These are phyloP conservation scores for Handroanthus guayacan DNA, from an alignment of 257 asterid species.

Conservation along the genomic window DNA sequence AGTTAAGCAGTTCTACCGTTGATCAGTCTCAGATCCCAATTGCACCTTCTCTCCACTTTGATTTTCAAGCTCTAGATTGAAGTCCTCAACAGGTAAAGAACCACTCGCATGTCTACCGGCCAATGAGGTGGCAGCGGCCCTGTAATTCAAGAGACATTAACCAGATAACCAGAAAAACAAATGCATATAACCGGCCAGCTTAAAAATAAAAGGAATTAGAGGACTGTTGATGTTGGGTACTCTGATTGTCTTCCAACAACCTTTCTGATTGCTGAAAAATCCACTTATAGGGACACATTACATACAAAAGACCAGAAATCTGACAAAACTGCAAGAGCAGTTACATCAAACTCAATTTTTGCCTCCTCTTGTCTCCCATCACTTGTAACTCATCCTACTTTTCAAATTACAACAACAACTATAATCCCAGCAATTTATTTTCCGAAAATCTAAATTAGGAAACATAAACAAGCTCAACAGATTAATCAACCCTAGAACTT, in stretches of 20 bases:
- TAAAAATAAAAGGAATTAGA: not conserved
- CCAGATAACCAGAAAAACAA: conserved; percentile 5
- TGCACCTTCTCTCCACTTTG: conserved; percentile 89
- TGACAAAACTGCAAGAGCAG: conserved; percentile 16
- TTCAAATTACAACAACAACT: not conserved
- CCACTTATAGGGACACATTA: conserved; percentile 7
- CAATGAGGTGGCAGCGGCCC: conserved; percentile 82
- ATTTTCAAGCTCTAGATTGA: conserved; percentile 92
- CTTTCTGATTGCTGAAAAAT: conserved; percentile 12
- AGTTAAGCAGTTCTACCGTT: conserved; percentile 51
- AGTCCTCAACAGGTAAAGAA: conserved; percentile 87
- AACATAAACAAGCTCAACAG: not conserved
- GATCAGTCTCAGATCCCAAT: conserved; percentile 94
- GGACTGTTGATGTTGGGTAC: conserved; percentile 10
- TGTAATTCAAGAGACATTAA: conserved; percentile 41
- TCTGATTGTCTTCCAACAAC: not conserved
- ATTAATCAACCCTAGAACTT: not conserved
- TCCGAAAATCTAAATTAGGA: not conserved
- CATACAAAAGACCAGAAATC: not conserved
- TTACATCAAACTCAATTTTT: not conserved
- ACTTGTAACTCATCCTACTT: not conserved
- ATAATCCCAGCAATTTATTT: not conserved
- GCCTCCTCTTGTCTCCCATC: not conserved
- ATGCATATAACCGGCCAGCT: conserved; percentile 19
- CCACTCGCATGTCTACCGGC: conserved; percentile 87